Percentiles rank a stretch among this genome's conserved stretches.
Conservation (phyloP, 2,329 filamentous ascomycete species). For the Diaporthe destruens region DNA sequence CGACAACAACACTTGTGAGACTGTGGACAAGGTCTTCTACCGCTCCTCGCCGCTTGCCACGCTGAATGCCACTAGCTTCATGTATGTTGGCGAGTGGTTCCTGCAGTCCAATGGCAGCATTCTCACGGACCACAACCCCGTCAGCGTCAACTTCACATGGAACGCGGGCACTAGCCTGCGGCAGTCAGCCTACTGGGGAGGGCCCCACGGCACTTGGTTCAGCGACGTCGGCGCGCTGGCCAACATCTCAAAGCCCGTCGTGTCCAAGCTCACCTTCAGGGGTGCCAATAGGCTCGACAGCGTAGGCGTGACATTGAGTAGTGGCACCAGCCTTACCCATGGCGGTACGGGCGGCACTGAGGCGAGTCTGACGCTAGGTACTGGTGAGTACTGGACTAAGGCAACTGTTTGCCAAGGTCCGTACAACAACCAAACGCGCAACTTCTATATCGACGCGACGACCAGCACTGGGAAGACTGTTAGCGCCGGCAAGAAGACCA, state of each 20-base stretch:
- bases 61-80: constrained; percentile 62
- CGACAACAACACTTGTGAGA: constrained; percentile 68
- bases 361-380: constrained; percentile 57
- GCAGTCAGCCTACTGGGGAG: constrained; percentile 62
- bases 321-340: constrained; percentile 63
- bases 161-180: constrained; percentile 52
- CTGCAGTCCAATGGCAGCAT: constrained; percentile 67
- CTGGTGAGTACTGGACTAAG: constrained; percentile 61
- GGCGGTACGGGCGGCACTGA: constrained; percentile 65
- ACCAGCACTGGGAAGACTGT: constrained; percentile 63
- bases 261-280: constrained; percentile 57
- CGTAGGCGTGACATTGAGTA: constrained; percentile 60
- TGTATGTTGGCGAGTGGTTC: constrained; percentile 69
- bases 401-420: constrained; percentile 65
- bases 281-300: constrained; percentile 64
- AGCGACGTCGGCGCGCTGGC: constrained; percentile 62
- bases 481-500: constrained; percentile 58
- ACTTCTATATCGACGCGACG: constrained; percentile 67
- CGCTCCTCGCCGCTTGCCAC: constrained; percentile 61
- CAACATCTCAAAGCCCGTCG: constrained; percentile 50
- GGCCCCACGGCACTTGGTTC: constrained; percentile 66
- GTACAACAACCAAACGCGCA: constrained; percentile 60
- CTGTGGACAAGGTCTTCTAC: constrained; percentile 76
- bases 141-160: constrained; percentile 68
- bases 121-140: constrained; percentile 74